phyloP scores from a whole-genome alignment of 192 early-diverging fungal genomes.

The Phlyctochytrium arcticum region DNA sequence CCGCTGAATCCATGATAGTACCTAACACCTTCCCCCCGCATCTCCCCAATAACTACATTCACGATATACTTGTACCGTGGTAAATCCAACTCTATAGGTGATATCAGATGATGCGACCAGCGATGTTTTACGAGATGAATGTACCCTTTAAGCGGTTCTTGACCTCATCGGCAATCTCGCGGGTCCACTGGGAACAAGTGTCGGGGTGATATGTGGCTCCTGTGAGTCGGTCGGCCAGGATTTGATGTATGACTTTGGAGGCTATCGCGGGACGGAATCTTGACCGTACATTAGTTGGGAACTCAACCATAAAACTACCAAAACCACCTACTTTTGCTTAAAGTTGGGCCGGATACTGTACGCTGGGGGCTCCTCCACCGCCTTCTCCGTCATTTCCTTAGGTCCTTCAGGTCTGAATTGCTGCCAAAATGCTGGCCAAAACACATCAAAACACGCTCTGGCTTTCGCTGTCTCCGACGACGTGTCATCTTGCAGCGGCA shows the following conservation, averaged over 20 bases:
- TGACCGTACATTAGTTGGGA: background rate
- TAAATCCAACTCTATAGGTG: slow-evolving; percentile 43
- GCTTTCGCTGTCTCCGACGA: too few relatives aligned
- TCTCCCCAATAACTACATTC: slow-evolving; percentile 57
- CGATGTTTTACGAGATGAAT: background rate
- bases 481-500: too few relatives aligned
- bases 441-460: too few relatives aligned
- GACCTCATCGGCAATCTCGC: slow-evolving; percentile 58
- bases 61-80: slow-evolving; percentile 56
- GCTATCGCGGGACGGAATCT: slow-evolving; percentile 53
- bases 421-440: background rate
- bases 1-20: slow-evolving; percentile 7
- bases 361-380: slow-evolving; percentile 4
- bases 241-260: slow-evolving; percentile 40
- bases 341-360: slow-evolving; percentile 55
- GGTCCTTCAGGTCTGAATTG: too few relatives aligned
- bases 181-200: slow-evolving; percentile 47
- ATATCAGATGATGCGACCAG: background rate
- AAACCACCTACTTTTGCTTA: slow-evolving; percentile 48
- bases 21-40: slow-evolving; percentile 57
- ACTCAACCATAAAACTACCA: too few relatives aligned
- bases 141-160: slow-evolving; percentile 54
- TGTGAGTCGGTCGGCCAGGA: slow-evolving; percentile 41
- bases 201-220: slow-evolving; percentile 45
- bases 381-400: background rate